Base-by-base conservation (phyloP, 2,329 filamentous ascomycete species). In the Fusarium sacchari region DNA sequence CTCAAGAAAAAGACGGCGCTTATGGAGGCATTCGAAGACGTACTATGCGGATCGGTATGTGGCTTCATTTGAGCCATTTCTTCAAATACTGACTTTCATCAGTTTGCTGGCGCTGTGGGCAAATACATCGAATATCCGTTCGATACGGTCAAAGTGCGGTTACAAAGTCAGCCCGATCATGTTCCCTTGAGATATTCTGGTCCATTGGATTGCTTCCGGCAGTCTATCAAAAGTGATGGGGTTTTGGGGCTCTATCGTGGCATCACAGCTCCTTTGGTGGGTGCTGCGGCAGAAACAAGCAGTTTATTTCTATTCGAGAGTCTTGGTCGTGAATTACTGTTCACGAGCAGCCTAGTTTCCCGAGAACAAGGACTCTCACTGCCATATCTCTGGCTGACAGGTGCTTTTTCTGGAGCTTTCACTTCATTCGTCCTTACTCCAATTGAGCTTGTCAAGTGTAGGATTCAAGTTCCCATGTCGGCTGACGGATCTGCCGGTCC, bases 81-180 rank as follows among this genome's bases (percentile, higher is more conserved):
- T 24, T 26, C 24, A 4, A 17, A 30, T 65, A 34, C 60, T 72
- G 58, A 72, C 57, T 12, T 32, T 32, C 14, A 47, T 32, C 73
- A 95, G 93, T 82, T 89, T 67, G 95, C 96, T 62, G 96, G 96
- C 69, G 90, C 97, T 67, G 91, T 94, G 40, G 96, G 96, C 71
- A 99, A 98, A 86, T 94, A 96, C 82, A 96, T 99, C 80, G 96
- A 99, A 82, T 99, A 98, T 81, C 96, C 96, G 30, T 99, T 99
- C 84, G 96, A 99, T 84, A 99, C 96, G 0, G 92, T 99, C 82
- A 99, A 99, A 84, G 96, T 99, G 68, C 93, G 96, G 44, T 89
- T 99, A 17, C 96, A 99, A 82, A 96, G 96, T n/a, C 96, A 98
- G 82, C 94, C 95, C 39, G 93, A 96, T 81, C 90, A 92, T 77